Evolutionary conservation across 2,329 filamentous ascomycete species (phyloP).

Genomic region (Aspergillaceae sp.): DNA sequence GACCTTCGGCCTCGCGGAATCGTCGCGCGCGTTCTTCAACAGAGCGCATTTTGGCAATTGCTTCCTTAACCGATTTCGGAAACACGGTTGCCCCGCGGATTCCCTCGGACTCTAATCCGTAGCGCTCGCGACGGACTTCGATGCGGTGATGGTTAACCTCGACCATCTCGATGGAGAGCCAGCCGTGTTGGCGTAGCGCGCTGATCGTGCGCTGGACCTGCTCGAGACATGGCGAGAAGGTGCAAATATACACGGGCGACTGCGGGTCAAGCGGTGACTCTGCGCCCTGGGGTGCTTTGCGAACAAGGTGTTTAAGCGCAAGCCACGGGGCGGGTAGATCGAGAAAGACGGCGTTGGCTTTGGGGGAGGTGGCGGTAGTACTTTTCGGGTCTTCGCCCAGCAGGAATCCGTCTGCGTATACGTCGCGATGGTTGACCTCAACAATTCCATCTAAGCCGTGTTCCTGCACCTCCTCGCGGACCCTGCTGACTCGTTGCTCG

Average conservation of each 20-base stretch:
- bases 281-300: constrained; percentile 23
- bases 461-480: constrained; percentile 35
- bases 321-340: constrained; percentile 45
- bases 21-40: constrained; percentile 62
- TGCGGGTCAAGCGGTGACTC: constrained; percentile 58
- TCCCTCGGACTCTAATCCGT: constrained; percentile 63
- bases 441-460: constrained; percentile 40
- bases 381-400: constrained; percentile 24
- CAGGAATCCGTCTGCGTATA: constrained; percentile 42
- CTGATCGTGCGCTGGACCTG: constrained; percentile 84
- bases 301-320: constrained; percentile 40
- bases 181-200: constrained; percentile 68
- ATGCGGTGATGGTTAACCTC: constrained; percentile 74
- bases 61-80: constrained; percentile 65
- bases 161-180: constrained; percentile 89
- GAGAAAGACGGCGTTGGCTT: constrained; percentile 41
- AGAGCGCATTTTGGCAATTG: constrained; percentile 61
- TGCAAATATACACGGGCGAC: constrained; percentile 72
- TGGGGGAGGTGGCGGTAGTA: constrained; percentile 27
- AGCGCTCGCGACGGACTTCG: constrained; percentile 71
- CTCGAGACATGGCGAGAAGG: constrained; percentile 94
- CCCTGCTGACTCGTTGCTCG: constrained; percentile 32
- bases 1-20: constrained; percentile 45
- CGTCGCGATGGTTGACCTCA: constrained; percentile 40
- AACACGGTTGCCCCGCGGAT: constrained; percentile 58